phyloP scores from a whole-genome alignment of 2,329 filamentous ascomycete genomes.

The Venturia nashicola region DNA sequence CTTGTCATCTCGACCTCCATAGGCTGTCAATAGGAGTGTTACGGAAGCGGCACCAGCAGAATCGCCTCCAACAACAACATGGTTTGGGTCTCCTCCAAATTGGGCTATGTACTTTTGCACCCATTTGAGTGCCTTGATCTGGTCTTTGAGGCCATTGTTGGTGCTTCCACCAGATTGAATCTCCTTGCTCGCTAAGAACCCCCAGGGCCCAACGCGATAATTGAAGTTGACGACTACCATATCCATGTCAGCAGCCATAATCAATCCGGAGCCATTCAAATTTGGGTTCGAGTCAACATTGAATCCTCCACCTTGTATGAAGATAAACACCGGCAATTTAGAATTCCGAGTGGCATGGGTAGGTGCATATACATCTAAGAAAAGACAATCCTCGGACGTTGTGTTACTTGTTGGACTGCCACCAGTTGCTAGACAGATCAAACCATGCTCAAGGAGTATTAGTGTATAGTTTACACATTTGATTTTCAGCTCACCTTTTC shows the following conservation, averaged over 20 bases:
- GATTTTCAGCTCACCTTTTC: neutral
- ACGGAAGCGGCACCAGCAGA: conserved; percentile 25
- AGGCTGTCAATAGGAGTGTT: conserved; percentile 33
- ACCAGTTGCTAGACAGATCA: conserved; percentile 11
- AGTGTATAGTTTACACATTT: neutral
- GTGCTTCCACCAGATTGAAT: neutral
- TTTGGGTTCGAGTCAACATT: conserved; percentile 12
- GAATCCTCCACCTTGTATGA: conserved; percentile 37
- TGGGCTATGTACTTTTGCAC: conserved; percentile 14
- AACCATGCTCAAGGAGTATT: neutral
- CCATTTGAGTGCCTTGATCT: conserved; percentile 13
- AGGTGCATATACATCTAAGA: conserved; percentile 37
- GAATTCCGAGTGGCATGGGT: conserved; percentile 29
- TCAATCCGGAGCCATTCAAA: neutral
- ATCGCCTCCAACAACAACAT: conserved; percentile 17
- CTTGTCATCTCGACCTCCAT: conserved; percentile 33
- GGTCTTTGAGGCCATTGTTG: neutral
- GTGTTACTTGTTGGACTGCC: conserved; percentile 19
- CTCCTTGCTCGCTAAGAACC: neutral
- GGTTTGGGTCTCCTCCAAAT: conserved; percentile 14
- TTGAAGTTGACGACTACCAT: conserved; percentile 37
- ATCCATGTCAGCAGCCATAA: conserved; percentile 20
- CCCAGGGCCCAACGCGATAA: conserved; percentile 24
- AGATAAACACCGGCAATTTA: conserved; percentile 50
- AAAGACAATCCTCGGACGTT: conserved; percentile 37